These are phyloP conservation scores for Pycnococcus provasolii DNA, from an alignment of 139 green algal genomes.

Conservation along the genomic window DNA sequence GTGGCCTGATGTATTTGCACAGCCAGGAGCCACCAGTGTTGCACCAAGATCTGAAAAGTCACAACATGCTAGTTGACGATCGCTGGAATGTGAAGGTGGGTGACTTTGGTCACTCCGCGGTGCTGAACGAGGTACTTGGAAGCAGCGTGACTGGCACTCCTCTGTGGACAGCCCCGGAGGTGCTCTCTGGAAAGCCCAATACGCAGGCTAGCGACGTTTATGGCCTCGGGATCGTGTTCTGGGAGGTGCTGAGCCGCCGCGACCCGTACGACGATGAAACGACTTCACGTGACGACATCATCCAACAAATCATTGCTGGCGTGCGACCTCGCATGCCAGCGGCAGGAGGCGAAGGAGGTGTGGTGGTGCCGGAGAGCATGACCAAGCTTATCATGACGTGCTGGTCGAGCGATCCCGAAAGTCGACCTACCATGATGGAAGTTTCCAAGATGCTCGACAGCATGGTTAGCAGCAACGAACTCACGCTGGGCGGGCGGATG, in stretches of 20 bases:
- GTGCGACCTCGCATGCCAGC: background rate
- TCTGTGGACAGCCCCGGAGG: constrained; percentile 34
- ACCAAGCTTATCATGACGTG: no score
- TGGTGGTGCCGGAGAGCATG: background rate
- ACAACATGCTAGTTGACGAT: constrained; percentile 2
- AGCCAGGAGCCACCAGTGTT: background rate
- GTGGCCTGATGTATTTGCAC: background rate
- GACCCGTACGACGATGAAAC: background rate
- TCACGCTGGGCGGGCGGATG: background rate
- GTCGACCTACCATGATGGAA: background rate
- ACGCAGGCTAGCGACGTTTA: no score
- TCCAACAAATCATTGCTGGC: constrained; percentile 21
- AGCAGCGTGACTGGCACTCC: constrained; percentile 9
- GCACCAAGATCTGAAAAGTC: no score
- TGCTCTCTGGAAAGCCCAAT: constrained; percentile 5
- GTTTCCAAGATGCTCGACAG: background rate
- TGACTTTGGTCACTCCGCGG: constrained; percentile 19
- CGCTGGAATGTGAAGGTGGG: constrained; percentile 23
- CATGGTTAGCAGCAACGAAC: background rate
- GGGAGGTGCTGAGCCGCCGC: no score
- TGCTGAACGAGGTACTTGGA: background rate
- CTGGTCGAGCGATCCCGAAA: no score
- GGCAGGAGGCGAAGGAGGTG: background rate
- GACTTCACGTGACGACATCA: background rate
- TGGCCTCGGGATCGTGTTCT: no score